These are phyloP conservation scores for Logfia minima DNA, from an alignment of 129 eudicot species.

Conservation along the genomic window DNA sequence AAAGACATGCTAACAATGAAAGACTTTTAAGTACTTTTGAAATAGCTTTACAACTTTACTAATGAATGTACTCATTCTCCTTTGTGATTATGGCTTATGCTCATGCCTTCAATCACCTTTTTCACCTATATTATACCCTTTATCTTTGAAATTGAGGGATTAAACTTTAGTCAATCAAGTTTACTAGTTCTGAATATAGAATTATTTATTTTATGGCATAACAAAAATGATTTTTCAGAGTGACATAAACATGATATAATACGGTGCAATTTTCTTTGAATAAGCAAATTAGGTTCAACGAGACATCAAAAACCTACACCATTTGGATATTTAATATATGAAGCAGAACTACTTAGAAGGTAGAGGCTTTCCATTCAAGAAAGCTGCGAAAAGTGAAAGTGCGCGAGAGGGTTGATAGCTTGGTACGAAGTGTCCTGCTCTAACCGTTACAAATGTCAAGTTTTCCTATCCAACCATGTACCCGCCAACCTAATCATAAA, in stretches of 20 bases:
- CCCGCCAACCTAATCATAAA: conserved; percentile 49
- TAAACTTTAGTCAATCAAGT: not conserved
- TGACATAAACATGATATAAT: not conserved
- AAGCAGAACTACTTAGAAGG: conserved; percentile 16
- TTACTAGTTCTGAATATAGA: not conserved
- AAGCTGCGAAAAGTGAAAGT: conserved; percentile 39
- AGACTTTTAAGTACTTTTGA: conserved; percentile 24
- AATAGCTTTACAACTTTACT: conserved; percentile 43
- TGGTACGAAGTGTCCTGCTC: conserved; percentile 63
- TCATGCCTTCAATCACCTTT: conserved; percentile 36
- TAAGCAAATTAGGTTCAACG: conserved; percentile 2
- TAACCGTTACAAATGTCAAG: conserved; percentile 50
- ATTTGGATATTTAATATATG: not conserved
- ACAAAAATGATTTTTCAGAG: not conserved
- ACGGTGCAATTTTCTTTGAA: conserved; percentile 11
- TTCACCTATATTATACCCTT: not conserved
- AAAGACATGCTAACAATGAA: conserved; percentile 31
- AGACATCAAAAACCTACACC: not conserved
- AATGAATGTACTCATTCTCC: conserved; percentile 36
- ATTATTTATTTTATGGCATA: too few species aligned
- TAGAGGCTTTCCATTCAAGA: conserved; percentile 49
- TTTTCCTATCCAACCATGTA: conserved; percentile 50
- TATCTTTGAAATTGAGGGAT: not conserved
- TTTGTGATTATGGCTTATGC: conserved; percentile 27
- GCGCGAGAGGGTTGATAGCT: conserved; percentile 61